Conservation (phyloP, 495 filamentous ascomycete genomes). For the Penicillium bialowiezense region DNA sequence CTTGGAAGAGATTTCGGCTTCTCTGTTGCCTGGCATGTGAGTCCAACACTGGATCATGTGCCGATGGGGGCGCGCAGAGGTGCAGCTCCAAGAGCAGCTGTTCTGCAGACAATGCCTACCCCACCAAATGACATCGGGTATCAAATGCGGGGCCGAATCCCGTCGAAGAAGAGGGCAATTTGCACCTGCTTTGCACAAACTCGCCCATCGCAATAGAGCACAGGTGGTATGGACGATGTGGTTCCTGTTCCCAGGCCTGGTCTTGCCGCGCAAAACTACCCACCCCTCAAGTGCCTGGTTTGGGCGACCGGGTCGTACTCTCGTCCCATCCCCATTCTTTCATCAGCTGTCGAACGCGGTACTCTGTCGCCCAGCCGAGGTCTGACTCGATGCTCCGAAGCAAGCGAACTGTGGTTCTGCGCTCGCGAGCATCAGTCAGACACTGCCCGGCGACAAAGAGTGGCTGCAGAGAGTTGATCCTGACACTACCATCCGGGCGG, state of each 20-base stretch:
- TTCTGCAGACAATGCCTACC: too few relatives aligned
- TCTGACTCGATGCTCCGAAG: conserved; percentile 57
- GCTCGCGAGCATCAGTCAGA: conserved; percentile 48
- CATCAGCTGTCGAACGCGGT: conserved; percentile 54
- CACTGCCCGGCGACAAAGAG: conserved; percentile 62
- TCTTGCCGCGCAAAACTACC: not conserved
- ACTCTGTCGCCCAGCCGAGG: conserved; percentile 62
- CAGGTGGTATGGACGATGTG: not conserved
- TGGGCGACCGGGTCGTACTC: conserved; percentile 9
- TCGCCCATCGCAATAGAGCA: too few relatives aligned
- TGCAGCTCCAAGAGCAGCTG: too few relatives aligned
- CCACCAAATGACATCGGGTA: too few relatives aligned
- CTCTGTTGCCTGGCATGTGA: too few relatives aligned
- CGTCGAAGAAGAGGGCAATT: too few relatives aligned
- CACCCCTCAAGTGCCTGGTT: conserved; percentile 9
- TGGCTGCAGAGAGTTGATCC: conserved; percentile 60
- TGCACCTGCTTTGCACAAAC: too few relatives aligned
- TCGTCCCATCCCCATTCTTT: conserved; percentile 55
- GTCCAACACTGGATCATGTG: too few relatives aligned
- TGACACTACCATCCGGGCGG: conserved; percentile 51
- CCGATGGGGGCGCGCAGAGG: too few relatives aligned
- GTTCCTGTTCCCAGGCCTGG: not conserved
- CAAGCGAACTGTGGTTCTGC: conserved; percentile 48
- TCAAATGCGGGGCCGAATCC: not conserved
- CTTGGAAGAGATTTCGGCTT: too few relatives aligned